These are phyloP conservation scores for Fomitiporia mediterranea DNA, from an alignment of 1,284 basidiomycete genomes.

Conservation along the genomic window DNA sequence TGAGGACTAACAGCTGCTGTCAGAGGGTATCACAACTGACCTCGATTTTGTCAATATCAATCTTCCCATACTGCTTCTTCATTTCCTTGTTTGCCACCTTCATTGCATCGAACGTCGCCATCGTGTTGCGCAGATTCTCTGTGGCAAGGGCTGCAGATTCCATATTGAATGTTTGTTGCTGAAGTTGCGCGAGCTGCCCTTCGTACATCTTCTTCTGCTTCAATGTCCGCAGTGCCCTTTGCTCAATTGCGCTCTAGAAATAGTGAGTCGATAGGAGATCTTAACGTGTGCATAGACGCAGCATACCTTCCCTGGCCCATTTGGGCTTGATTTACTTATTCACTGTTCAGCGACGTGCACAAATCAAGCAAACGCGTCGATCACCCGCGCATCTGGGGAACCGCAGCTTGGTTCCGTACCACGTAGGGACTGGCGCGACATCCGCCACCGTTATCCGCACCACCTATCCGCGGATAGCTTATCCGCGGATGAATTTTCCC, in stretches of 20 bases:
- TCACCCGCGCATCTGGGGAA: no score
- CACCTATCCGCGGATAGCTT: no score
- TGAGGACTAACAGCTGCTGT: background rate
- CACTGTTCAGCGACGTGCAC: no score
- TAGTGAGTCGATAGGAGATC: background rate
- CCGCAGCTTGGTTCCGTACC: no score
- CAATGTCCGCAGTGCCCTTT: constrained; percentile 89
- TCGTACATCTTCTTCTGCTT: constrained; percentile 99
- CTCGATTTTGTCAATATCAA: constrained; percentile 98
- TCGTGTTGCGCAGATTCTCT: constrained; percentile 97
- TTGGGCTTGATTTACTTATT: no score
- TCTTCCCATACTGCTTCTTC: constrained; percentile 95
- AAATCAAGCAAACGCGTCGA: no score
- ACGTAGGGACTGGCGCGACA: no score
- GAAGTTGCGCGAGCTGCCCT: constrained; percentile 82
- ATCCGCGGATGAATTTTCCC: no score
- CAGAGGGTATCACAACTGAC: no score
- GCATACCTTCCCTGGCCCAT: constrained; percentile 91
- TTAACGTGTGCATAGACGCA: constrained; percentile 5
- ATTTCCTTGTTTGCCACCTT: constrained; percentile 97
- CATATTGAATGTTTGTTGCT: constrained; percentile 99
- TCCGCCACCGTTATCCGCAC: no score
- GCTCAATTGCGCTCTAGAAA: constrained; percentile 81
- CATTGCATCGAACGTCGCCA: constrained; percentile 99
- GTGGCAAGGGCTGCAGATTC: constrained; percentile 94